A percentile compares a stretch with the other conserved stretches of the same genome.
phyloP scores from a whole-genome alignment of 305 asterid species.

The Coffea humblotiana region DNA sequence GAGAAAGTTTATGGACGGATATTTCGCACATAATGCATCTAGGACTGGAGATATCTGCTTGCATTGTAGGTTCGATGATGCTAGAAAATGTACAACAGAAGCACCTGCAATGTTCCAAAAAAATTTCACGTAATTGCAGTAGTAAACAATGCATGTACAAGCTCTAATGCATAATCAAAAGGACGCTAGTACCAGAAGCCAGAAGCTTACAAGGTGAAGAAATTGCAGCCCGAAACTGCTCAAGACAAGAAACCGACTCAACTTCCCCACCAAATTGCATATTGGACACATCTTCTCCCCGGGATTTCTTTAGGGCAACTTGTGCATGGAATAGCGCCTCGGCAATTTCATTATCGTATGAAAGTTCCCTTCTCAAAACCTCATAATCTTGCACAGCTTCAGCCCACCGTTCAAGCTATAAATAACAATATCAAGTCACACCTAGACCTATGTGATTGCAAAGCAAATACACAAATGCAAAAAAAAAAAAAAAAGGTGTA shows the following conservation, averaged over 20 bases:
- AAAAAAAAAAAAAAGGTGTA: background rate
- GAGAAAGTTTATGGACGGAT: slow-evolving; percentile 70
- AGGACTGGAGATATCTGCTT: slow-evolving; percentile 65
- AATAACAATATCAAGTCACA: slow-evolving; percentile 17
- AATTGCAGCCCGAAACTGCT: slow-evolving; percentile 75
- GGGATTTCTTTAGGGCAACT: slow-evolving; percentile 65
- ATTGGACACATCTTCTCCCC: slow-evolving; percentile 68
- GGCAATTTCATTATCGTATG: slow-evolving; percentile 67
- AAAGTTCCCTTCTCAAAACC: slow-evolving; percentile 59
- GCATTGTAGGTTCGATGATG: slow-evolving; percentile 51
- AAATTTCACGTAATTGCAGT: slow-evolving; percentile 8
- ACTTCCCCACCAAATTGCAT: slow-evolving; percentile 85
- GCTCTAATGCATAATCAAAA: background rate
- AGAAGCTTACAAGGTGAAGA: slow-evolving; percentile 56
- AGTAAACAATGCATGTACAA: background rate
- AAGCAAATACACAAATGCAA: slow-evolving; percentile 1
- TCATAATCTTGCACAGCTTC: slow-evolving; percentile 86
- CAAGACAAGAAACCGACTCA: slow-evolving; percentile 59
- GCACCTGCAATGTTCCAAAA: slow-evolving; percentile 50
- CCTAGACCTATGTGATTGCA: slow-evolving; percentile 8
- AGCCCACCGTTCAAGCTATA: slow-evolving; percentile 81
- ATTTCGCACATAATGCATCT: slow-evolving; percentile 56
- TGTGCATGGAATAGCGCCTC: slow-evolving; percentile 70
- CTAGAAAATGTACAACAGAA: slow-evolving; percentile 66
- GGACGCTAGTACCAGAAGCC: background rate